Evolutionary conservation across 23 red algal species (phyloP).

Genomic region (Agarophyton chilense): DNA sequence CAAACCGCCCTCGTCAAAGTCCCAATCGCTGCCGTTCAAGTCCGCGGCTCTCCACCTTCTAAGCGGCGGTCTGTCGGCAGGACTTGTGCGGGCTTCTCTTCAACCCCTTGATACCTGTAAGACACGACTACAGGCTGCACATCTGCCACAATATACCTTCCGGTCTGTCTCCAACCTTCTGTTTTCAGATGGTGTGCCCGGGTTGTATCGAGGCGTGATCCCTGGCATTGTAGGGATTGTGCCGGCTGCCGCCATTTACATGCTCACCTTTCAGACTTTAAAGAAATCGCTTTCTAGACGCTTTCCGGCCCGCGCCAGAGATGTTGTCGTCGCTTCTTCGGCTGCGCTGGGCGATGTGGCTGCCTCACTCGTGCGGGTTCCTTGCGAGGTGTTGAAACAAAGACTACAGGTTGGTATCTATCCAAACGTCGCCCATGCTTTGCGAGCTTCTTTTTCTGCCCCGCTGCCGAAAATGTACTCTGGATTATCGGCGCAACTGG

Average conservation of each 20-base stretch:
- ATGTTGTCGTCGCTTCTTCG: slow-evolving; percentile 52
- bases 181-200: slow-evolving; percentile 53
- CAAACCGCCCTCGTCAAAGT: background rate
- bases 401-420: slow-evolving; percentile 87
- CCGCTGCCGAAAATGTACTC: slow-evolving; percentile 62
- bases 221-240: slow-evolving; percentile 72
- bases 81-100: slow-evolving; percentile 57
- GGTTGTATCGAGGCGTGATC: slow-evolving; percentile 75
- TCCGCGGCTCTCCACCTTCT: slow-evolving; percentile 50
- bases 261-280: slow-evolving; percentile 62
- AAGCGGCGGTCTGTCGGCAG: slow-evolving; percentile 66
- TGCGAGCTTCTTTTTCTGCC: slow-evolving; percentile 39
- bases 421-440: slow-evolving; percentile 35
- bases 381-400: slow-evolving; percentile 94
- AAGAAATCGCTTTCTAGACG: background rate
- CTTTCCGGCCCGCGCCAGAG: slow-evolving; percentile 11
- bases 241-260: slow-evolving; percentile 72
- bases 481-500: slow-evolving; percentile 79
- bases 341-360: slow-evolving; percentile 81
- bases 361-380: slow-evolving; percentile 83
- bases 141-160: background rate
- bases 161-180: slow-evolving; percentile 5
- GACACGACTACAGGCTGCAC: slow-evolving; percentile 73
- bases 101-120: slow-evolving; percentile 79
- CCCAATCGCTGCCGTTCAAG: slow-evolving; percentile 1